These are phyloP conservation scores for Sporothrix dimorphospora DNA, from an alignment of 2,329 filamentous ascomycete genomes.

Conservation along the genomic window DNA sequence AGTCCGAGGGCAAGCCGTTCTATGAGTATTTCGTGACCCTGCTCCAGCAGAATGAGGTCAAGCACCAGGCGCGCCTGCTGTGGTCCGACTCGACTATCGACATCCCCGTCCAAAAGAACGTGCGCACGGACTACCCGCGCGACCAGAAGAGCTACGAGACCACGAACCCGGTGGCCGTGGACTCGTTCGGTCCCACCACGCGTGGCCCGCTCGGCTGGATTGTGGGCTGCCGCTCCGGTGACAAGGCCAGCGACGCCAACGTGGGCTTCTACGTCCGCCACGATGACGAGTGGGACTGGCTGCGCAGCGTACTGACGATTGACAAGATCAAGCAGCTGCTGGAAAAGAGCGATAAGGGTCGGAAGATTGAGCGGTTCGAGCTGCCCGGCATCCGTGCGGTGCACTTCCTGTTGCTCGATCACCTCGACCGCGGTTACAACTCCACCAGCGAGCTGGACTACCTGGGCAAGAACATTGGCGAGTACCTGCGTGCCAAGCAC, in stretches of 20 bases:
- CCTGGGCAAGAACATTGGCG: constrained; percentile 50
- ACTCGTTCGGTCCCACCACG: constrained; percentile 36
- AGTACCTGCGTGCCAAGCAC: constrained; percentile 49
- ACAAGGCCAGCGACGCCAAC: constrained; percentile 46
- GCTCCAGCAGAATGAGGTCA: constrained; percentile 36
- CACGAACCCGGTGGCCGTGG: constrained; percentile 30
- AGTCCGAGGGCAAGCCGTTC: constrained; percentile 36
- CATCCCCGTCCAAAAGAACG: constrained; percentile 34
- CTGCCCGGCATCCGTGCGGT: constrained; percentile 34
- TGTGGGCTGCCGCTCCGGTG: constrained; percentile 44
- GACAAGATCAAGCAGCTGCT: constrained; percentile 33
- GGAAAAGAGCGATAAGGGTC: constrained; percentile 34
- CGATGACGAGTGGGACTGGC: constrained; percentile 47
- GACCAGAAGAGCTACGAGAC: constrained; percentile 36
- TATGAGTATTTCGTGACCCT: constrained; percentile 38
- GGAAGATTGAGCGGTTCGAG: constrained; percentile 33
- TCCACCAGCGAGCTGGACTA: constrained; percentile 49
- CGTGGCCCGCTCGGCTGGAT: constrained; percentile 40
- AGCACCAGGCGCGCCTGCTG: constrained; percentile 36
- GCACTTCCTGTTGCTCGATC: constrained; percentile 49
- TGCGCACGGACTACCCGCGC: constrained; percentile 32
- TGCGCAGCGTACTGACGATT: constrained; percentile 44
- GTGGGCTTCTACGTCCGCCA: constrained; percentile 47
- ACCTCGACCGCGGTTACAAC: constrained; percentile 50
- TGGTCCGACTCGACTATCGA: constrained; percentile 31